These are phyloP conservation scores for Misopates orontium DNA, from an alignment of 257 asterid species.

Conservation along the genomic window DNA sequence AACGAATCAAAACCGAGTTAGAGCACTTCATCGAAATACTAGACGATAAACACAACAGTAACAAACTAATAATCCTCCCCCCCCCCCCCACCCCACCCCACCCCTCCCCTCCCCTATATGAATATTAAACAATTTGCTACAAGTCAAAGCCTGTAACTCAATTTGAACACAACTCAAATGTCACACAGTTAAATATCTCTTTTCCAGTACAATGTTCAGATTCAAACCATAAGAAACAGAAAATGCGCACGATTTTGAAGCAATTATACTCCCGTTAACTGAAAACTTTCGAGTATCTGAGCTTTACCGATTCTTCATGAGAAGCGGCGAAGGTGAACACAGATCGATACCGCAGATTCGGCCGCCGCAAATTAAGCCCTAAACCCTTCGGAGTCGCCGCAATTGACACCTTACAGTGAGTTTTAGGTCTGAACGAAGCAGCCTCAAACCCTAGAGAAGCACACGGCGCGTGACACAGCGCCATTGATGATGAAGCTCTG, in stretches of 20 bases:
- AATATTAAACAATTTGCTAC: conserved; percentile 6
- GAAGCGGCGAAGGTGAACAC: conserved; percentile 62
- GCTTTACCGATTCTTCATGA: conserved; percentile 74
- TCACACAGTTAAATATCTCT: not conserved
- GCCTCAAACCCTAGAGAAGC: conserved; percentile 44
- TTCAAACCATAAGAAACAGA: not conserved
- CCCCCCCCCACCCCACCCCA: too few relatives aligned
- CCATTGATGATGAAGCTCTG: conserved; percentile 36
- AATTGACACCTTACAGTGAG: conserved; percentile 21
- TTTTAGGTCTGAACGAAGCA: conserved; percentile 24
- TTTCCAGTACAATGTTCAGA: conserved; percentile 8
- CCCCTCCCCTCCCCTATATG: too few relatives aligned
- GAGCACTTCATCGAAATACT: not conserved
- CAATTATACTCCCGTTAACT: not conserved
- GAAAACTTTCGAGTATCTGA: not conserved
- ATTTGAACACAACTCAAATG: not conserved
- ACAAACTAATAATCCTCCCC: not conserved
- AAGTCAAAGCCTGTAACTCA: not conserved
- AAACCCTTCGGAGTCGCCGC: conserved; percentile 31
- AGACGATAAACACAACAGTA: not conserved
- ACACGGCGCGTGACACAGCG: conserved; percentile 42
- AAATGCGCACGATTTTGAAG: not conserved
- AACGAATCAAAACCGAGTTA: not conserved
- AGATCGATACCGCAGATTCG: conserved; percentile 39
- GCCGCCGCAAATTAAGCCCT: conserved; percentile 32